Evolutionary conservation across 208 protist genomes (phyloP).

Genomic region (Tritrichomonas musculus): DNA sequence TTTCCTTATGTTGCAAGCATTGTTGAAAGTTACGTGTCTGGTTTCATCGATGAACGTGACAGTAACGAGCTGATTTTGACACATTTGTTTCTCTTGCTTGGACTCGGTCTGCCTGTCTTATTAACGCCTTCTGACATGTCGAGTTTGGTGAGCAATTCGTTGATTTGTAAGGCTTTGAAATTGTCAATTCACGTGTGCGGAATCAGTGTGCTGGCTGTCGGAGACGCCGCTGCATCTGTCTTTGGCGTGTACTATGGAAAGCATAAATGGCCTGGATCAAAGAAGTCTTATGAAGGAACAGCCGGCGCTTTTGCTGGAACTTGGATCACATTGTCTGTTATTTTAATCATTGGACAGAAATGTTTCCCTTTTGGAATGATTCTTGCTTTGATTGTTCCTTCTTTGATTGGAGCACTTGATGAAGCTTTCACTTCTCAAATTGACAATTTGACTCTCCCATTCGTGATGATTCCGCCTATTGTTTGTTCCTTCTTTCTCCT

Average conservation of each 20-base stretch:
- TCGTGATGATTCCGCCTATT: background rate
- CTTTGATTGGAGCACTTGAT: background rate
- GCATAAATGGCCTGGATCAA: slow-evolving; percentile 15
- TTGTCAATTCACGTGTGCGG: background rate
- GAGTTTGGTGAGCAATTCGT: too few species aligned
- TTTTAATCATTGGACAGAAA: background rate
- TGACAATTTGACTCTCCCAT: slow-evolving; percentile 6
- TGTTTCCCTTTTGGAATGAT: background rate
- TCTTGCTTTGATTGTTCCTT: background rate
- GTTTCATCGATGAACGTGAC: background rate
- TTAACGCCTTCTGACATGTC: too few species aligned
- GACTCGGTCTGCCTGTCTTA: background rate
- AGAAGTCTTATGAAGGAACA: background rate
- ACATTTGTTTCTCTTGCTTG: background rate
- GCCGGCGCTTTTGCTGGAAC: background rate
- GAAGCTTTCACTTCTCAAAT: slow-evolving; percentile 25
- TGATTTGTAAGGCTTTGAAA: too few species aligned
- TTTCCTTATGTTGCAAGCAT: background rate
- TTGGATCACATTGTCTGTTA: background rate
- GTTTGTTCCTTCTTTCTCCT: too few species aligned
- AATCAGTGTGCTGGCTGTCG: background rate
- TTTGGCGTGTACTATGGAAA: background rate
- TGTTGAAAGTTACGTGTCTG: background rate
- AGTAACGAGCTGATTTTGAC: background rate
- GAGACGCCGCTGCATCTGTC: background rate